Base-by-base conservation (phyloP, 2,329 filamentous ascomycete species). In the Fusarium robinianum region DNA sequence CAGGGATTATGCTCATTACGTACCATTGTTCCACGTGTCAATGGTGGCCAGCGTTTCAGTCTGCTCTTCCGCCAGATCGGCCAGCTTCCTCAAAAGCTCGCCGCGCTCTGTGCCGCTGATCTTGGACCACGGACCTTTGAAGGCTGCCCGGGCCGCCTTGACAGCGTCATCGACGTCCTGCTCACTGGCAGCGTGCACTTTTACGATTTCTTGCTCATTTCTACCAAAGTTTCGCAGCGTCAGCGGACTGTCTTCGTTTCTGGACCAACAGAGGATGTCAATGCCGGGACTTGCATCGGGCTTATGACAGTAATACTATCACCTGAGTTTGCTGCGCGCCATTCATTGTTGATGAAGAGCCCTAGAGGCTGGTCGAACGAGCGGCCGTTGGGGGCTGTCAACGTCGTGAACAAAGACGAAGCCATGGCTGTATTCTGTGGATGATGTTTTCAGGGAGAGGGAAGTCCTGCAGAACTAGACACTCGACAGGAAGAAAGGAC, bases 11-110 rank as follows among this genome's bases (percentile, higher is more conserved):
- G n/a, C n/a, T n/a, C n/a, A n/a, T n/a, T n/a, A n/a, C n/a, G n/a
- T n/a, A n/a, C n/a, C n/a, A n/a, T n/a, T n/a, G n/a, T n/a, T n/a
- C n/a, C n/a, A n/a, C n/a, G n/a, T n/a, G n/a, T n/a, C 90, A 90
- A 68, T 91, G 6, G 34, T 17, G 5, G 34, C 34, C 8, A 36
- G 7, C 7, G 34, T 36, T 8, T 36, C 34, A 6, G 22, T 26
- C 5, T 19, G 34, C 23, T 36, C 17, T 12, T 36, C 34, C 10
- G 22, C 34, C 15, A 36, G 23, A 17, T 36, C 34, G 23, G 34
- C 34, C 34, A 36, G 8, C 11, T 36, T 36, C 23, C 34, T 36
- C 22, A 36, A 11, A 3, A 36, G 34, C 34, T 36, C 34, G 5
- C 34, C 34, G 8, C 34, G 34, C 9, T 36, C 34, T 14, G 34